Percentiles rank a stretch among this genome's conserved stretches.
Conservation (phyloP, 805 yeast species). For the Kodamaea nitidulidarum region DNA sequence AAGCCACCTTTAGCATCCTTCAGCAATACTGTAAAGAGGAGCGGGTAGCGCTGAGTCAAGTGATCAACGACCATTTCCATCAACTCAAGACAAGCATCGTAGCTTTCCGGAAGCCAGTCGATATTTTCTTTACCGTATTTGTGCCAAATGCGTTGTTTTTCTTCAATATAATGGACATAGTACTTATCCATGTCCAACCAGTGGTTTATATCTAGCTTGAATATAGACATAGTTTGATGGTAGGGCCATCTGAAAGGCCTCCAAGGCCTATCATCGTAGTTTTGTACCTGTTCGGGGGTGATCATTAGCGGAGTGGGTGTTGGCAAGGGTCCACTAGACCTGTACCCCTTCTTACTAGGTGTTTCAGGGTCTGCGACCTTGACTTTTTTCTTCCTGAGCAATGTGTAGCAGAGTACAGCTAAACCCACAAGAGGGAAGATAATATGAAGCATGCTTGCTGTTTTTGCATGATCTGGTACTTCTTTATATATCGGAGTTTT, state of each 20-base stretch:
- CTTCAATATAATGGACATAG: constrained; percentile 61
- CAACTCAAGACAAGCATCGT: constrained; percentile 58
- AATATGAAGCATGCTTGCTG: neutral
- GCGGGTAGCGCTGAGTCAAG: constrained; percentile 59
- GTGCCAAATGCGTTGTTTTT: constrained; percentile 55
- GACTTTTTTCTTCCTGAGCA: neutral
- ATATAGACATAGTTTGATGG: constrained; percentile 75
- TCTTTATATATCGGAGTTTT: neutral
- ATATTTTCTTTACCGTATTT: constrained; percentile 58
- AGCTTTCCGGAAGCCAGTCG: constrained; percentile 63
- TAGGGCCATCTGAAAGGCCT: constrained; percentile 79
- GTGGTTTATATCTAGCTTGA: constrained; percentile 65
- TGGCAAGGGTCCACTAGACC: constrained; percentile 24
- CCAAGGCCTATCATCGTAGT: constrained; percentile 75
- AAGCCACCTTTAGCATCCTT: constrained; percentile 37
- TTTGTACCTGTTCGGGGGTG: constrained; percentile 62
- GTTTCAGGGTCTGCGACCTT: constrained; percentile 6
- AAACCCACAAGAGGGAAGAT: neutral
- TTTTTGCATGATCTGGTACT: neutral
- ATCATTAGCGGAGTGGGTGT: constrained; percentile 56
- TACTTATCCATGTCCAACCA: constrained; percentile 81
- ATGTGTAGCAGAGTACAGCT: constrained; percentile 1
- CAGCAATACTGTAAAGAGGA: constrained; percentile 47
- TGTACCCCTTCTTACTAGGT: constrained; percentile 12
- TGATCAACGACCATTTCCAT: constrained; percentile 61